Evolutionary conservation across 2,329 filamentous ascomycete genomes (phyloP), one percentile per base, ranked within the genome.

Genomic region (Colletotrichum echinochloae): DNA sequence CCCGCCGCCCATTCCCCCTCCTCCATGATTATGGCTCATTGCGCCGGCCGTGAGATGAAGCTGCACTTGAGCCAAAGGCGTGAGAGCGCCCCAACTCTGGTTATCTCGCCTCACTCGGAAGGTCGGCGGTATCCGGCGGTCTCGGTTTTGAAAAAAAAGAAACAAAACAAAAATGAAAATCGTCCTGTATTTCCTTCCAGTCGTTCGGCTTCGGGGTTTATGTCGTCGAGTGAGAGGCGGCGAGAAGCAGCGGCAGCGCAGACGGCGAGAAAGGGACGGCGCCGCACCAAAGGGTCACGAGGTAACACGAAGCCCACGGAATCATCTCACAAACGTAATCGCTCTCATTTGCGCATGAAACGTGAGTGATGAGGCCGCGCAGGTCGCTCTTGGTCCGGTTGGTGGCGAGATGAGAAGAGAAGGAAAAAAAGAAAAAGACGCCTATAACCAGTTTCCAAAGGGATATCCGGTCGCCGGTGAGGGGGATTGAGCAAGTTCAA

Each of bases 401-500:
- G 39, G 39, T 20, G 39, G 39, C 41, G 18, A 44, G 41, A 44
- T 20, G 18, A n/a, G n/a, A n/a, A n/a, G n/a, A n/a, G n/a, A n/a
- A n/a, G n/a, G n/a, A 1, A 20, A 6, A 18, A 2, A 8, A 9
- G 5, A 20, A 20, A 20, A 41, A 6, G 2, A n/a, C 44, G 44
- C 44, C 20, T 46, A 14, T 23, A 23, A n/a, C 9, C 20, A 23
- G 44, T 35, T 28, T 61, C 62, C 26, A 35, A 41, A 2, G 18
- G 41, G 37, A 5, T n/a, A 20, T 26, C 14, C 37, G 46, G 46
- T 26, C 23, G 39, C 37, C 39, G 48, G 33, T 67, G 72, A 66
- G 72, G 59, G 33, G 70, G 35, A 73, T 73, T 73, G 72, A 73
- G 72, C 72, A 73, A 73, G 66, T 73, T 73, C 65, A 66, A 59